Base-by-base conservation (phyloP, 352 stramenopile genomes). In the Pythium brachiatum region DNA sequence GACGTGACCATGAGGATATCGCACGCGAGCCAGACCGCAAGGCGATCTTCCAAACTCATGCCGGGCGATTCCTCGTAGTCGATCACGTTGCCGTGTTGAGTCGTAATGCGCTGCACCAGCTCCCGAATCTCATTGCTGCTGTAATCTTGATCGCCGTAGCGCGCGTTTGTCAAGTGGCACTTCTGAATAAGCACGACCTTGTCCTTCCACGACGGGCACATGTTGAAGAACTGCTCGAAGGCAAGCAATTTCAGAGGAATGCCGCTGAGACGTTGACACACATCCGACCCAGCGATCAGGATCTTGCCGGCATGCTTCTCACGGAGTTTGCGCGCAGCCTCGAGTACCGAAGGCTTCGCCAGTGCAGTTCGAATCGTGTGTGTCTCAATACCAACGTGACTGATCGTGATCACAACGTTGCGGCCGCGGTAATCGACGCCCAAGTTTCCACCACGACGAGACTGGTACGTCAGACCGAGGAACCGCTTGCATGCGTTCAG, bases 391-490 rank as follows among this genome's bases (percentile, higher is more conserved):
- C 89, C 95, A 13, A 99, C 96, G 71, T 99, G 97, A 56, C 87
- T 98, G 66, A 99, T 98, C 20, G 96, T 97, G 26, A 99, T 97
- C 29, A 99, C 82, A 53, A 99, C 95, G 60, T 97, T 98, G 18
- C 91, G 88, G 7, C 93, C 95, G 56, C 89, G 78, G 72, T 99
- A 98, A 50, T 98, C 86, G 8, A 99, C 92, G 15, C 97, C 96
- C 53, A 99, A 88, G 50, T 99, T 94, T 47, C 96, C 96, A 52
- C 96, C 96, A 20, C 86, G 76, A 51, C 88, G 86, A 57, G 90
- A 92, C 68, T 97, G 86, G 66, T 95, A 95, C 27, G 83, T 78
- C 38, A 96, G 66, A 31, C 97, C 97, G 20, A 99, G 78, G 66
- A 99, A 97, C 0, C 97, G 86, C 64, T 98, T 99, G 69, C 94